Conservation (phyloP, 2,329 filamentous ascomycete genomes). For the Parastagonospora avenae region DNA sequence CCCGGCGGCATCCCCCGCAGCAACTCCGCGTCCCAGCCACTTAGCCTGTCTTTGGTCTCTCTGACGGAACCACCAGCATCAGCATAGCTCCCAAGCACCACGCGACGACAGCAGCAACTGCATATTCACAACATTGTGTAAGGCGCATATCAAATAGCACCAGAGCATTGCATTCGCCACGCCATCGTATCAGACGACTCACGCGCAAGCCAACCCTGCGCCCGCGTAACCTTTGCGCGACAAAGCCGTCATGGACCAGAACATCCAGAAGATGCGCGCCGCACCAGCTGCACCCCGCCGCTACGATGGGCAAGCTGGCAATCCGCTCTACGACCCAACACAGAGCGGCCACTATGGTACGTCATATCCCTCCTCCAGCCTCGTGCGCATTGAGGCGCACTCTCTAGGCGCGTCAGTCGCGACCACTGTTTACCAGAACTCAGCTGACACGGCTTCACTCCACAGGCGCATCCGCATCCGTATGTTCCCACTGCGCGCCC, state of each 20-base stretch:
- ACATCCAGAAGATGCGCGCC: slow-evolving; percentile 46
- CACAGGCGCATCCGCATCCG: slow-evolving; percentile 69
- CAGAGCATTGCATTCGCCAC: slow-evolving; percentile 15
- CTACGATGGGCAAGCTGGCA: slow-evolving; percentile 58
- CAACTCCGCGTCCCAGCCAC: slow-evolving; percentile 31
- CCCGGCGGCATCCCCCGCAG: slow-evolving; percentile 17
- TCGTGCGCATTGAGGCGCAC: neutral
- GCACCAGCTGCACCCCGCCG: slow-evolving; percentile 46
- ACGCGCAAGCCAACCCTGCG: slow-evolving; percentile 32
- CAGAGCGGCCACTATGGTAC: slow-evolving; percentile 58
- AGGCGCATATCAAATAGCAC: slow-evolving; percentile 23
- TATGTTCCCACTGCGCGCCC: slow-evolving; percentile 52
- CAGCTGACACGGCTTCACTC: slow-evolving; percentile 22
- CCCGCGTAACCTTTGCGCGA: slow-evolving; percentile 41
- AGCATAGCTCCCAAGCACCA: slow-evolving; percentile 33
- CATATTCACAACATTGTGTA: slow-evolving; percentile 33
- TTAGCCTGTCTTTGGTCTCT: slow-evolving; percentile 30
- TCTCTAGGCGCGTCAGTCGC: neutral
- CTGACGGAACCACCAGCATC: slow-evolving; percentile 38
- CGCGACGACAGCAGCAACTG: slow-evolving; percentile 25
- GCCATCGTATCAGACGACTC: slow-evolving; percentile 11
- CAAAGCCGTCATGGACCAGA: slow-evolving; percentile 43
- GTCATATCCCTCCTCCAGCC: slow-evolving; percentile 12
- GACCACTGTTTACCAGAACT: neutral
- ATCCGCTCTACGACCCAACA: slow-evolving; percentile 53